Percentiles rank a stretch among this genome's conserved stretches.
Conservation (phyloP, 2,329 filamentous ascomycete genomes). For the Simplicillium sp. region DNA sequence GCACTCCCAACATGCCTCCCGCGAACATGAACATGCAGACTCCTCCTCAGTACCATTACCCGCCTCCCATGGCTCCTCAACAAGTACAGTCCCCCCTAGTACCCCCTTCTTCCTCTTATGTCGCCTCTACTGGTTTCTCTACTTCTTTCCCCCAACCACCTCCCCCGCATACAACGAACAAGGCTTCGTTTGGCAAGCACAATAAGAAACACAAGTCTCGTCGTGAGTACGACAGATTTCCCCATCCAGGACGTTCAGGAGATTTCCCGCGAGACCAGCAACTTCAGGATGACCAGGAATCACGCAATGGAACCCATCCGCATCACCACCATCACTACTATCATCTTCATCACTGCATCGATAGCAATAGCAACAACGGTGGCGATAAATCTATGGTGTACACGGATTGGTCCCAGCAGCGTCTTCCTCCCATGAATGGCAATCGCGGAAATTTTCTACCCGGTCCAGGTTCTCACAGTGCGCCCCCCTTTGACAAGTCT, state of each 20-base stretch:
- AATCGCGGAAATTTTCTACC: conserved; percentile 4
- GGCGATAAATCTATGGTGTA: too few relatives aligned
- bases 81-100: conserved; percentile 46
- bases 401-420: too few relatives aligned
- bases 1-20: conserved; percentile 59
- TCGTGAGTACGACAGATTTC: conserved; percentile 36
- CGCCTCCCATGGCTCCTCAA: conserved; percentile 47
- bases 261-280: conserved; percentile 25
- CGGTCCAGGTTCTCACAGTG: conserved; percentile 1
- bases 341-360: too few relatives aligned
- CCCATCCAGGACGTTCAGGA: conserved; percentile 26
- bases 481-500: too few relatives aligned
- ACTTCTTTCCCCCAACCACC: conserved; percentile 3
- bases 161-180: conserved; percentile 3
- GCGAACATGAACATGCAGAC: conserved; percentile 51
- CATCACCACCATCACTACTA: too few relatives aligned
- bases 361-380: too few relatives aligned
- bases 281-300: conserved; percentile 1
- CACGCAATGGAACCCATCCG: too few relatives aligned
- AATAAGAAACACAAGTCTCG: conserved; percentile 35
- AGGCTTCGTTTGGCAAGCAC: conserved; percentile 21
- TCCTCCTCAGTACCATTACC: conserved; percentile 52
- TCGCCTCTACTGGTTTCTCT: neutral
- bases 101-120: conserved; percentile 10
- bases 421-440: neutral